Evolutionary conservation across 257 asterid species (phyloP).

Genomic region (Fraxinus pennsylvanica): DNA sequence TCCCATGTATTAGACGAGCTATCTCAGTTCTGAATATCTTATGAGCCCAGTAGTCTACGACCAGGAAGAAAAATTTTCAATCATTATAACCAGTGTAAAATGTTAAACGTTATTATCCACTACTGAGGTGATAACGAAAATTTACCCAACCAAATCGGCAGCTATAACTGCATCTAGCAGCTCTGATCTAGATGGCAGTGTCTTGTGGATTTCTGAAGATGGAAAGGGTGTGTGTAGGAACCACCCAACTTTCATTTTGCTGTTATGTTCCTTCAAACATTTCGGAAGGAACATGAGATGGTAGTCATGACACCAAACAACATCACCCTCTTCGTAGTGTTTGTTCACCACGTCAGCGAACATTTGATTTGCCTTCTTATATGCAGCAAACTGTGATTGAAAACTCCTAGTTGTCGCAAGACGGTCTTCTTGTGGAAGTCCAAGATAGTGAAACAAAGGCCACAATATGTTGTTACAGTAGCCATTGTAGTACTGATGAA

Average conservation of each 20-base stretch:
- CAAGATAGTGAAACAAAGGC: conserved; percentile 94
- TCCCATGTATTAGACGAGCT: not conserved
- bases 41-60: not conserved
- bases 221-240: conserved; percentile 96
- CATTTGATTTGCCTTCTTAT: conserved; percentile 83
- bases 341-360: conserved; percentile 84
- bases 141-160: conserved; percentile 92
- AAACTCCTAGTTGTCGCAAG: conserved; percentile 92
- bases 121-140: not conserved
- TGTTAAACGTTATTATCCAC: not conserved
- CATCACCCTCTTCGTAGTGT: conserved; percentile 86
- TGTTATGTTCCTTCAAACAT: conserved; percentile 70
- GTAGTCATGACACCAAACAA: conserved; percentile 96
- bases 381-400: conserved; percentile 87
- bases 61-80: not conserved
- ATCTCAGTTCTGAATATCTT: conserved; percentile 12
- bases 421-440: conserved; percentile 97
- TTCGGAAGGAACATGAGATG: conserved; percentile 95
- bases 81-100: conserved; percentile 1
- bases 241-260: conserved; percentile 93
- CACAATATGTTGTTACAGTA: conserved; percentile 89
- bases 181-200: conserved; percentile 88
- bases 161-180: conserved; percentile 79
- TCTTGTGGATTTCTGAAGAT: conserved; percentile 92
- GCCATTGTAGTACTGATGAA: conserved; percentile 93